phyloP scores from a whole-genome alignment of 768 basidiomycete species.

The Strobilomyces confusus region DNA sequence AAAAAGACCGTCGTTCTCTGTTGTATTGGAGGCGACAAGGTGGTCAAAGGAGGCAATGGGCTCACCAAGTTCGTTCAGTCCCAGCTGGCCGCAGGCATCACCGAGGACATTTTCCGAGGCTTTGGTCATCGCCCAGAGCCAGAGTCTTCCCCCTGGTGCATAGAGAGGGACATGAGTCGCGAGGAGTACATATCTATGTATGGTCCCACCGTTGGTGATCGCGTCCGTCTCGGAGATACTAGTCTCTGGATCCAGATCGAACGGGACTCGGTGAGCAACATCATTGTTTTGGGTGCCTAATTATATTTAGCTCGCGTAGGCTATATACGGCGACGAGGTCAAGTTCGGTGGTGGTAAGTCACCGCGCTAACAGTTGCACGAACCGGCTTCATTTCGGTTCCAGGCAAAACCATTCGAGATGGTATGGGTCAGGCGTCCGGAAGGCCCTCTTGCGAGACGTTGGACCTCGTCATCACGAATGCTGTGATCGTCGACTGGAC shows the following conservation, averaged over 20 bases:
- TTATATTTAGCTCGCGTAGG: constrained; percentile 37
- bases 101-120: constrained; percentile 34
- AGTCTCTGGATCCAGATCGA: constrained; percentile 91
- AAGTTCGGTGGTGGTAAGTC: constrained; percentile 90
- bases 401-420: constrained; percentile 91
- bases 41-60: constrained; percentile 76
- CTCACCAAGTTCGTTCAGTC: constrained; percentile 43
- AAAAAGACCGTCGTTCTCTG: constrained; percentile 79
- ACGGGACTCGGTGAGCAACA: constrained; percentile 57
- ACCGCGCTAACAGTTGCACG: not conserved
- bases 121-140: constrained; percentile 74
- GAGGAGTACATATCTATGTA: constrained; percentile 90
- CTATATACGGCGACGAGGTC: constrained; percentile 92
- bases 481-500: constrained; percentile 93
- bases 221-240: constrained; percentile 86
- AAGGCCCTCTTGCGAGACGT: constrained; percentile 55
- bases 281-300: not conserved
- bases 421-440: constrained; percentile 95
- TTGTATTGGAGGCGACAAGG: constrained; percentile 64
- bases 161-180: constrained; percentile 56
- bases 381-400: not conserved
- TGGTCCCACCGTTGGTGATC: constrained; percentile 91
- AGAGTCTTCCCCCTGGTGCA: constrained; percentile 46
- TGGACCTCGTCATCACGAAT: constrained; percentile 95
- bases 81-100: constrained; percentile 42